Percentiles rank a stretch among this genome's conserved stretches.
These are phyloP conservation scores for Scortechinia acanthostroma DNA, from an alignment of 2,329 filamentous ascomycete species.

Conservation along the genomic window DNA sequence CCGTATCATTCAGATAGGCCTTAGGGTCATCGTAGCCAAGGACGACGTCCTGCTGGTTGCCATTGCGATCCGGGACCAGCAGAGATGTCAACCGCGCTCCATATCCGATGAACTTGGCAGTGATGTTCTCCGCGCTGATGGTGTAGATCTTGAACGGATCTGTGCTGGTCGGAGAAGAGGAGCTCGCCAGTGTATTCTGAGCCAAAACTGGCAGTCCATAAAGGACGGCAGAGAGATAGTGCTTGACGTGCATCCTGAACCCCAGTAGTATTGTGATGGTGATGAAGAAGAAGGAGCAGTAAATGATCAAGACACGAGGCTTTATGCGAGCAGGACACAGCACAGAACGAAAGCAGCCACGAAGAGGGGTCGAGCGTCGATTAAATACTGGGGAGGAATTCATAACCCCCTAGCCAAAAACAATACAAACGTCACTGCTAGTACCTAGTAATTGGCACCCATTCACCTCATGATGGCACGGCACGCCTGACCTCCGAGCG, in stretches of 20 bases:
- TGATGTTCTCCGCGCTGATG: slow-evolving; percentile 34
- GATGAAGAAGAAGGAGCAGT: slow-evolving; percentile 18
- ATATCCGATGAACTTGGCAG: slow-evolving; percentile 34
- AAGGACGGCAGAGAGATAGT: slow-evolving; percentile 19
- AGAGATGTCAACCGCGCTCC: slow-evolving; percentile 35
- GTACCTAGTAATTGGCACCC: no score
- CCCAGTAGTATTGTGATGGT: slow-evolving; percentile 14
- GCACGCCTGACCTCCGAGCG: slow-evolving; percentile 16
- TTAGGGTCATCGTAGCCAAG: slow-evolving; percentile 38
- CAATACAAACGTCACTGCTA: no score
- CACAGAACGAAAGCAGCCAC: no score
- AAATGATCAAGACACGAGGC: slow-evolving; percentile 9
- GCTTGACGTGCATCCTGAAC: slow-evolving; percentile 23
- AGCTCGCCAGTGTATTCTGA: slow-evolving; percentile 6
- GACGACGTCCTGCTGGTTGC: slow-evolving; percentile 35
- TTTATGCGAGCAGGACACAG: not conserved
- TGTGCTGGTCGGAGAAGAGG: slow-evolving; percentile 3
- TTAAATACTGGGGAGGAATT: no score
- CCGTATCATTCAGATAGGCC: slow-evolving; percentile 30
- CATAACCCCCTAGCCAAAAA: no score
- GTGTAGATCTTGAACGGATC: slow-evolving; percentile 27
- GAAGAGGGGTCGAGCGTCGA: no score
- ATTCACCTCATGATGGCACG: no score
- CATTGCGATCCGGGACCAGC: slow-evolving; percentile 38
- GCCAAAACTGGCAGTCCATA: slow-evolving; percentile 19